phyloP scores from a whole-genome alignment of 495 filamentous ascomycete species.

The Jackrogersella multiformis region DNA sequence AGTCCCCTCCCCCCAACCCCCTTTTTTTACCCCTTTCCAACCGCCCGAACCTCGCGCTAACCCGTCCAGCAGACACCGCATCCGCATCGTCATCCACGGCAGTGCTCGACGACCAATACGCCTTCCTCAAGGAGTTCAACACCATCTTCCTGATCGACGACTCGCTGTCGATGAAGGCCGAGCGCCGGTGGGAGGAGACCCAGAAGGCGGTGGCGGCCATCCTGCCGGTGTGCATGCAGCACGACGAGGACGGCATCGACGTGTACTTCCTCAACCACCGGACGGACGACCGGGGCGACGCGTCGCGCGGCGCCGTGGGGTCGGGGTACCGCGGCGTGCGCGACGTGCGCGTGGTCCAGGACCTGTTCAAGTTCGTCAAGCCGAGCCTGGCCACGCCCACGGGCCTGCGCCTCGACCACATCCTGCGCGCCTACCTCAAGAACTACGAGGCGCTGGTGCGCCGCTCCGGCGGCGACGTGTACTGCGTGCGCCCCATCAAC shows the following conservation, averaged over 20 bases:
- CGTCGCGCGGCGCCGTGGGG: constrained; percentile 45
- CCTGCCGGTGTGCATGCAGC: constrained; percentile 82
- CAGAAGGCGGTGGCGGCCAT: constrained; percentile 76
- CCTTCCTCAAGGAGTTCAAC: constrained; percentile 89
- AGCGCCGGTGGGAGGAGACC: constrained; percentile 77
- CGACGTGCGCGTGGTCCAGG: constrained; percentile 59
- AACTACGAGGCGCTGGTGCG: constrained; percentile 49
- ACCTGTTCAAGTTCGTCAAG: constrained; percentile 71
- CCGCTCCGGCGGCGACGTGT: constrained; percentile 52
- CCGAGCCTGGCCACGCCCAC: constrained; percentile 79
- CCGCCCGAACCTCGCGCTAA: too few relatives aligned
- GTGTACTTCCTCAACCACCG: constrained; percentile 87
- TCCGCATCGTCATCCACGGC: background rate
- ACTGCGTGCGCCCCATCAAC: constrained; percentile 81
- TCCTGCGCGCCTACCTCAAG: constrained; percentile 75
- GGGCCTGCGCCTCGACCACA: constrained; percentile 73
- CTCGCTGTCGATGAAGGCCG: constrained; percentile 84
- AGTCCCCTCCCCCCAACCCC: background rate
- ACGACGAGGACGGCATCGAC: constrained; percentile 92
- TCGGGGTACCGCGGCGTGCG: constrained; percentile 67
- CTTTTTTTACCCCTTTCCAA: background rate
- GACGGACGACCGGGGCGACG: constrained; percentile 30
- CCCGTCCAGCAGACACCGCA: background rate
- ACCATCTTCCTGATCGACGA: constrained; percentile 96
- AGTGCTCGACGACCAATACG: constrained; percentile 70